Conservation (phyloP, 495 filamentous ascomycete genomes). For the Chlorociboria aeruginascens region DNA sequence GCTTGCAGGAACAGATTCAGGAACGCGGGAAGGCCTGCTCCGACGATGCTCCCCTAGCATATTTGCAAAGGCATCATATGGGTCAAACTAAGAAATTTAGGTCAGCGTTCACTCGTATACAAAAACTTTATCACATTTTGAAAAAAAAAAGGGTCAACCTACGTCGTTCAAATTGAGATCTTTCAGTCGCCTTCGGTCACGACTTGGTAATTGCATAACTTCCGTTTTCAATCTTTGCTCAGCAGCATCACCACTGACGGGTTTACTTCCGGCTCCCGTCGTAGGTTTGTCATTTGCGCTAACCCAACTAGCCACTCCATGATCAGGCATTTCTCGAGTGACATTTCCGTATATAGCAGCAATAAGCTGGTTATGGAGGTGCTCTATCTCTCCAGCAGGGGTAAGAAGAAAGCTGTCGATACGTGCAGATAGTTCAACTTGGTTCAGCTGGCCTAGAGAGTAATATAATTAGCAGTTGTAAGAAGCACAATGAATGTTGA, state of each 20-base stretch:
- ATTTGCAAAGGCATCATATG: constrained; percentile 47
- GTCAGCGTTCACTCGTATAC: too few species aligned
- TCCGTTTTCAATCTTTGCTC: constrained; percentile 86
- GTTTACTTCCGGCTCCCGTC: constrained; percentile 58
- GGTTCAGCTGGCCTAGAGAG: constrained; percentile 16
- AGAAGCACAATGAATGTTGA: constrained; percentile 6
- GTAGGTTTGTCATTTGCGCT: constrained; percentile 91
- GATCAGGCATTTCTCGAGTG: constrained; percentile 77
- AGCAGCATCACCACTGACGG: constrained; percentile 73
- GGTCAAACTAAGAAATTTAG: constrained; percentile 42
- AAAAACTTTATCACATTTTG: too few species aligned
- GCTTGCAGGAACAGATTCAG: constrained; percentile 66
- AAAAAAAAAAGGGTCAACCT: constrained; percentile 7
- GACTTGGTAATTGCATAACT: constrained; percentile 79
- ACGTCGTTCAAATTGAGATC: constrained; percentile 49
- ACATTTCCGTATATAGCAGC: constrained; percentile 78
- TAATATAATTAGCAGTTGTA: constrained; percentile 11
- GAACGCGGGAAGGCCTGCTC: constrained; percentile 43
- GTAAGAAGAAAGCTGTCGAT: constrained; percentile 61
- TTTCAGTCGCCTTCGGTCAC: constrained; percentile 82
- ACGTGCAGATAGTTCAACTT: constrained; percentile 61
- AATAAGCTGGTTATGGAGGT: constrained; percentile 86
- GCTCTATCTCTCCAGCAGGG: constrained; percentile 55
- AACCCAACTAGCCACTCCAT: constrained; percentile 89
- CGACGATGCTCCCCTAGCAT: constrained; percentile 57